Evolutionary conservation across 257 asterid species (phyloP).

Genomic region (Thymus quinquecostatus): DNA sequence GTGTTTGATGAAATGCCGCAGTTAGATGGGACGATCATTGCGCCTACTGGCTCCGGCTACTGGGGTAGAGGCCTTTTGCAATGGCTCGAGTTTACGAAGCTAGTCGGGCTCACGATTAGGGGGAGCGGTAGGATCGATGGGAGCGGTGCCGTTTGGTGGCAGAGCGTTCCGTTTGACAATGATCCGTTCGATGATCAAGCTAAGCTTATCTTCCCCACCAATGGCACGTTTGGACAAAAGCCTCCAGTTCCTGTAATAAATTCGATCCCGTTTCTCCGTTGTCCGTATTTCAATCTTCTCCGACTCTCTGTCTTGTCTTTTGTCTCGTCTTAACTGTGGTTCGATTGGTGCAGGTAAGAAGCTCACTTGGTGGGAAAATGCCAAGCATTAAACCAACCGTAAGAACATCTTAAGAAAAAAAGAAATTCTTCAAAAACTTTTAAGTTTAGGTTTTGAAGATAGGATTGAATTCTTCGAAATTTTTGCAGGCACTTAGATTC

Average conservation of each 20-base stretch:
- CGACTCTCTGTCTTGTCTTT: conserved; percentile 5
- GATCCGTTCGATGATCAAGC: conserved; percentile 79
- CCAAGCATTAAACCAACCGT: conserved; percentile 90
- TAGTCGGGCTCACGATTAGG: conserved; percentile 74
- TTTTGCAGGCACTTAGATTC: conserved; percentile 79
- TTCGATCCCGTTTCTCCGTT: not conserved
- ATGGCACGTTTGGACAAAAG: conserved; percentile 42
- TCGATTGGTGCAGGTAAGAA: conserved; percentile 46
- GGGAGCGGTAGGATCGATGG: conserved; percentile 87
- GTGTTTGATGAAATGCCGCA: conserved; percentile 44
- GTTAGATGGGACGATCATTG: conserved; percentile 86
- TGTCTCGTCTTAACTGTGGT: conserved; percentile 18
- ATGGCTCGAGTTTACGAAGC: conserved; percentile 85
- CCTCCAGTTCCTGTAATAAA: conserved; percentile 59
- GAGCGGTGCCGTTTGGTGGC: conserved; percentile 94
- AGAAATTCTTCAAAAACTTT: not conserved
- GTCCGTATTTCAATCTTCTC: not conserved
- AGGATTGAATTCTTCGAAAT: not conserved
- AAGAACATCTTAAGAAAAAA: conserved; percentile 33
- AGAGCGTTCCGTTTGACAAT: conserved; percentile 47
- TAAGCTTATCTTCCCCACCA: conserved; percentile 65
- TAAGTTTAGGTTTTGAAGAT: too few species aligned
- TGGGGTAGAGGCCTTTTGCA: conserved; percentile 91
- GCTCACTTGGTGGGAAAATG: conserved; percentile 72
- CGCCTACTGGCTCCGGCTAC: conserved; percentile 67